Percentiles rank a stretch among this genome's conserved stretches.
These are phyloP conservation scores for Gossypium lobatum DNA, from an alignment of 441 rosid genomes.

Conservation along the genomic window DNA sequence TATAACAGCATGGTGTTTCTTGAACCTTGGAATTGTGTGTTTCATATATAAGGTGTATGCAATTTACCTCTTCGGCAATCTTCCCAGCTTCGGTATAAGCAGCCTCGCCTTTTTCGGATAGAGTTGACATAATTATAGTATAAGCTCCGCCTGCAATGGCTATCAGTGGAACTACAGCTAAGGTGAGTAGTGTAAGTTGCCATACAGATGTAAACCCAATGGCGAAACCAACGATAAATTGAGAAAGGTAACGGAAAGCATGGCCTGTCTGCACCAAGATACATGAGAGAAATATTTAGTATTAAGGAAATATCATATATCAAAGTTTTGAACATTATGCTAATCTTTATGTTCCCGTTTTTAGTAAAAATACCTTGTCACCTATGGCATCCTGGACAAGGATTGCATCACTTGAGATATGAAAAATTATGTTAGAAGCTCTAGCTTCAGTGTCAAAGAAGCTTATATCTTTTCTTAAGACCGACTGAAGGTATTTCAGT, in stretches of 20 bases:
- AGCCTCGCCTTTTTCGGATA: conserved; percentile 72
- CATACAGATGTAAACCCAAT: conserved; percentile 66
- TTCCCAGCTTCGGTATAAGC: conserved; percentile 84
- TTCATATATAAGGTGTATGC: neutral
- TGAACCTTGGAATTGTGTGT: neutral
- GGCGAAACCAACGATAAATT: conserved; percentile 64
- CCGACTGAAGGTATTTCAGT: conserved; percentile 54
- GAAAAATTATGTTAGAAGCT: conserved; percentile 59
- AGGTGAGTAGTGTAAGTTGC: conserved; percentile 76
- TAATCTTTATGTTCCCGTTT: neutral
- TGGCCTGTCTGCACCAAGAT: conserved; percentile 65
- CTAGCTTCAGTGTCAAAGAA: conserved; percentile 73
- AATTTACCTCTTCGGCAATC: conserved; percentile 70
- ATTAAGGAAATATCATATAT: conserved; percentile 2
- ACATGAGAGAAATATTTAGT: neutral
- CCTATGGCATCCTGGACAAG: conserved; percentile 87
- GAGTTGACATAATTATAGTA: conserved; percentile 60
- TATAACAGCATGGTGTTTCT: neutral
- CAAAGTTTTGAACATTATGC: neutral
- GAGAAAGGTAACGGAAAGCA: conserved; percentile 62
- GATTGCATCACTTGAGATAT: conserved; percentile 73
- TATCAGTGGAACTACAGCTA: conserved; percentile 83
- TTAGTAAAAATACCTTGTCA: conserved; percentile 48
- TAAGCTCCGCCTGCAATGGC: conserved; percentile 77
- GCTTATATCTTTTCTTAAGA: conserved; percentile 50